Percentiles rank a stretch among this genome's conserved stretches.
phyloP scores from a whole-genome alignment of 805 yeast species.

The Saturnispora mendoncae region DNA sequence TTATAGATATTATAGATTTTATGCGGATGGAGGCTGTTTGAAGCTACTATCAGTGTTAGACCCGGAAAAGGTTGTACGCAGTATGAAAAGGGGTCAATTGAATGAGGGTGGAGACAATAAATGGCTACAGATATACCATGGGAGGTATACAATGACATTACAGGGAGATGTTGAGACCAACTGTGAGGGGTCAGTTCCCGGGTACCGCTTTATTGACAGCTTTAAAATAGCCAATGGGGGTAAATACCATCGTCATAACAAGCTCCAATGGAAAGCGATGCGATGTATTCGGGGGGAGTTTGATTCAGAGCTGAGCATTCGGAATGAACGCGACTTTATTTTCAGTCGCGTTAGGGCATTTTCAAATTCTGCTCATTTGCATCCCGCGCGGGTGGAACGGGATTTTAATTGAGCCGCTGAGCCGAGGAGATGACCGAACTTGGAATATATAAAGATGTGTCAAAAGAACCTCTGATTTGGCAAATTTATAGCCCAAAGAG shows the following conservation, averaged over 20 bases:
- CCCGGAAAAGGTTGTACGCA: conserved; percentile 59
- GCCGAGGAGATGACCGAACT: neutral
- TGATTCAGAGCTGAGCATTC: conserved; percentile 37
- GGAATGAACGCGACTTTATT: conserved; percentile 70
- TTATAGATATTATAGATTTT: conserved; percentile 77
- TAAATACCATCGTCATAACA: conserved; percentile 49
- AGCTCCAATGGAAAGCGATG: conserved; percentile 62
- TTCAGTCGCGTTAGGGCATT: conserved; percentile 52
- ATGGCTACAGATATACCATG: conserved; percentile 34
- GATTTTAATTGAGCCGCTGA: too few species aligned
- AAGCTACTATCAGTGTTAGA: conserved; percentile 63
- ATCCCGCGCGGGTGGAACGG: too few species aligned
- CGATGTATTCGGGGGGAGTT: conserved; percentile 33
- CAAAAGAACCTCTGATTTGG: too few species aligned
- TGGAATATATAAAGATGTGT: too few species aligned
- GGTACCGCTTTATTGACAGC: conserved; percentile 55
- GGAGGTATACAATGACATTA: conserved; percentile 50
- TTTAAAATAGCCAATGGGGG: conserved; percentile 54
- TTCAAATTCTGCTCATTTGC: too few species aligned
- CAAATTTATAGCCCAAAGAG: too few species aligned
- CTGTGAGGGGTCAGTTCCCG: conserved; percentile 49
- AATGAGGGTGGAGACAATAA: conserved; percentile 15
- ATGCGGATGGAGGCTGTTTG: conserved; percentile 65
- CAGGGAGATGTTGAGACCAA: conserved; percentile 45
- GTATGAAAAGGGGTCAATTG: conserved; percentile 27